phyloP scores from a whole-genome alignment of 108 stramenopile genomes.

The Cyclotella atomus region DNA sequence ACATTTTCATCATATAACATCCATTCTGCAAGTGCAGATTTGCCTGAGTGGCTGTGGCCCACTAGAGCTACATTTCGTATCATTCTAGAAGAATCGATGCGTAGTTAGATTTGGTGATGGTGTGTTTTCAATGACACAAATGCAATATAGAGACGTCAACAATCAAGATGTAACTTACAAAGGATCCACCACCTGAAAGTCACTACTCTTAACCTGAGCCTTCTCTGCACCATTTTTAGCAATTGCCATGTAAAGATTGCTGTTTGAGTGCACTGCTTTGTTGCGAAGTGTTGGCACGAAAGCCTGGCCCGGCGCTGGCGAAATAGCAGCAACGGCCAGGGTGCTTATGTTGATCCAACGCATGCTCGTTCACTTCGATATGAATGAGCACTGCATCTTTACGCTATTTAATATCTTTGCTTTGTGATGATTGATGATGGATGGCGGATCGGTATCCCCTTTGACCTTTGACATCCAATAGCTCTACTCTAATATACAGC shows the following conservation, averaged over 20 bases:
- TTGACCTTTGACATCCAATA: too few species aligned
- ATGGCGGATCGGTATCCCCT: too few species aligned
- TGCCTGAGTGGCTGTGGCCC: slow-evolving; percentile 33
- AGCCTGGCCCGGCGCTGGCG: not conserved
- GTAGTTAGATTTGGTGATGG: not conserved
- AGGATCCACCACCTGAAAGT: slow-evolving; percentile 22
- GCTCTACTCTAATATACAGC: too few species aligned
- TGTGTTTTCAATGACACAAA: not conserved
- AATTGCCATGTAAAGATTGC: not conserved
- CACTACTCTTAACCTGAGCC: not conserved
- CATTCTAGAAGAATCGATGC: slow-evolving; percentile 3
- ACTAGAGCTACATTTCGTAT: slow-evolving; percentile 30
- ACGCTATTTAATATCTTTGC: too few species aligned
- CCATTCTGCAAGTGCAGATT: slow-evolving; percentile 32
- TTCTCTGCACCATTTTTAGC: not conserved
- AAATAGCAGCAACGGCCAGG: too few species aligned
- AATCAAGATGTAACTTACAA: slow-evolving; percentile 3
- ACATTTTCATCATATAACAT: slow-evolving; percentile 36
- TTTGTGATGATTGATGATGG: too few species aligned
- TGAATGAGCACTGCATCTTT: too few species aligned
- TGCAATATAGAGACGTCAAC: not conserved
- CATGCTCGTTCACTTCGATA: too few species aligned
- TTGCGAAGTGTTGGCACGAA: not conserved
- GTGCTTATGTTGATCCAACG: too few species aligned
- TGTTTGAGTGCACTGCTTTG: not conserved